Percentiles rank a stretch among this genome's conserved stretches.
Evolutionary conservation across 768 basidiomycete genomes (phyloP).

Genomic region (Astraeus odoratus): DNA sequence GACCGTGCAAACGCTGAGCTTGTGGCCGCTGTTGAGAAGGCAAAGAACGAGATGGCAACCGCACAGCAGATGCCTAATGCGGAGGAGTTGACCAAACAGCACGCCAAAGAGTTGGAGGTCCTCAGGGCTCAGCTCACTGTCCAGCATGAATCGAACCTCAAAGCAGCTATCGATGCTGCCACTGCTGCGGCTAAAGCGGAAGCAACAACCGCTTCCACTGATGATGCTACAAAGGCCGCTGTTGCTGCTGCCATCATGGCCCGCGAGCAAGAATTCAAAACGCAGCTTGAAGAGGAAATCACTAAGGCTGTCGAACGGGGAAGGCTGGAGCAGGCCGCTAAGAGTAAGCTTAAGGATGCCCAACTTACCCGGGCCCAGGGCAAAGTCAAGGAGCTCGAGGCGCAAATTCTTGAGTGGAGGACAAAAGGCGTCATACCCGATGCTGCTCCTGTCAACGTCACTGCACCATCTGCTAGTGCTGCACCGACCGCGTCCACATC

Average conservation of each 20-base stretch:
- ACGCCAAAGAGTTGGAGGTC: slow-evolving; percentile 52
- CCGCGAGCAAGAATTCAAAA: slow-evolving; percentile 40
- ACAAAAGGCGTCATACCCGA: slow-evolving; percentile 43
- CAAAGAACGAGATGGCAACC: slow-evolving; percentile 38
- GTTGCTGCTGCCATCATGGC: slow-evolving; percentile 44
- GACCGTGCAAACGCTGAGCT: slow-evolving; percentile 39
- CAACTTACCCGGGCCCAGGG: slow-evolving; percentile 57
- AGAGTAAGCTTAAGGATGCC: slow-evolving; percentile 63
- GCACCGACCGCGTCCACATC: slow-evolving; percentile 20
- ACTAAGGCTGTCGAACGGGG: slow-evolving; percentile 63
- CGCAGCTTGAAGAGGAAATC: slow-evolving; percentile 49
- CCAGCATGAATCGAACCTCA: slow-evolving; percentile 48
- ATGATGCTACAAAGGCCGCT: slow-evolving; percentile 36
- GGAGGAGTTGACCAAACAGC: slow-evolving; percentile 43
- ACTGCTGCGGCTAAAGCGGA: slow-evolving; percentile 33
- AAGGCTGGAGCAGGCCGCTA: slow-evolving; percentile 53
- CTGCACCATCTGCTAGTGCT: slow-evolving; percentile 13
- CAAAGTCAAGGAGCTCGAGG: slow-evolving; percentile 63
- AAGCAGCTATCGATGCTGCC: slow-evolving; percentile 46
- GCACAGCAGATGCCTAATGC: slow-evolving; percentile 14
- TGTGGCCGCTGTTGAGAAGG: slow-evolving; percentile 51
- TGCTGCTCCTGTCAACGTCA: slow-evolving; percentile 18
- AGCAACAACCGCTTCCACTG: slow-evolving; percentile 19
- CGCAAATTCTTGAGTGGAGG: slow-evolving; percentile 51
- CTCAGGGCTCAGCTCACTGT: slow-evolving; percentile 47